A percentile compares a stretch with the other conserved stretches of the same genome.
These are phyloP conservation scores for Tagetes erecta DNA, from an alignment of 129 eudicot genomes.

Conservation along the genomic window DNA sequence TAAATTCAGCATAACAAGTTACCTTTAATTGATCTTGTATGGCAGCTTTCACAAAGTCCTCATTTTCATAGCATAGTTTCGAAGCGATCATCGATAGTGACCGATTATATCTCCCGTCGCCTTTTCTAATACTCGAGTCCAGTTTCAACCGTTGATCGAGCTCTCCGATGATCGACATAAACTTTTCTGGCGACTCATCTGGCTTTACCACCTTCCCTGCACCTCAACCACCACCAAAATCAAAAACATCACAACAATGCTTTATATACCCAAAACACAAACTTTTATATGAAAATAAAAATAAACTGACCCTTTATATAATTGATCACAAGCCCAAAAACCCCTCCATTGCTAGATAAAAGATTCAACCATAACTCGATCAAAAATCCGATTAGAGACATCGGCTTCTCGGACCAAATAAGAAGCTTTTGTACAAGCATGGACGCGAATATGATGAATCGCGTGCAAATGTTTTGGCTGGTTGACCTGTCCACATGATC, in stretches of 20 bases:
- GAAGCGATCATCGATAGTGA: slow-evolving; percentile 65
- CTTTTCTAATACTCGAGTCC: slow-evolving; percentile 34
- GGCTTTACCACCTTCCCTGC: slow-evolving; percentile 64
- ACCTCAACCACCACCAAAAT: slow-evolving; percentile 9
- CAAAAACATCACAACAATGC: background rate
- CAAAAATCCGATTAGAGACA: slow-evolving; percentile 44
- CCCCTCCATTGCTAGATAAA: slow-evolving; percentile 56
- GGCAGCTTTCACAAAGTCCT: slow-evolving; percentile 41
- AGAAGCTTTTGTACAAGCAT: slow-evolving; percentile 45
- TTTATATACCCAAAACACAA: background rate
- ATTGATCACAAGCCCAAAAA: slow-evolving; percentile 38
- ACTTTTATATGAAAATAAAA: background rate
- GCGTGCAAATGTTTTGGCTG: slow-evolving; percentile 14
- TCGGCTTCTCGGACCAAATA: slow-evolving; percentile 33
- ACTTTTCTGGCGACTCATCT: slow-evolving; percentile 41
- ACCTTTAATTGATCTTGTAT: slow-evolving; percentile 67
- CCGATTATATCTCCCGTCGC: slow-evolving; percentile 40
- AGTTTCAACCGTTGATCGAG: slow-evolving; percentile 51
- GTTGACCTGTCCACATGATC: slow-evolving; percentile 1
- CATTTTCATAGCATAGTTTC: slow-evolving; percentile 60
- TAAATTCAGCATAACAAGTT: background rate
- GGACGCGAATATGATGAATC: slow-evolving; percentile 65
- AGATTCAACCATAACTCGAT: slow-evolving; percentile 55
- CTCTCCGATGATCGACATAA: slow-evolving; percentile 45
- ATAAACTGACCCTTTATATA: slow-evolving; percentile 36